Evolutionary conservation across 805 yeast genomes (phyloP), one percentile per base, ranked within the genome.

Genomic region (Hanseniaspora meyeri): DNA sequence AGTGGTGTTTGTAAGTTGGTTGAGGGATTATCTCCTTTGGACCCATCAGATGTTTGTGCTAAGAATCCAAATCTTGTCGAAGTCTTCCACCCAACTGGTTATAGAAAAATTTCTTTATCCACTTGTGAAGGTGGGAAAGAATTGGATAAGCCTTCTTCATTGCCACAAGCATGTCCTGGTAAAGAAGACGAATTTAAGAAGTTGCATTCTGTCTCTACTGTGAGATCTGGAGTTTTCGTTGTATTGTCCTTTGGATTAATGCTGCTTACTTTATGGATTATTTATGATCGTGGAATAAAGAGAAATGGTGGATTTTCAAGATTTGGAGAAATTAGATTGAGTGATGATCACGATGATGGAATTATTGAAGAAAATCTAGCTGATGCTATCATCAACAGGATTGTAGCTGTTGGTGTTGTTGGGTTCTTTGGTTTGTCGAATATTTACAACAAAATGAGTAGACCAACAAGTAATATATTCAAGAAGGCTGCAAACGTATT

Each of bases 1-100:
- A 96, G 88, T 65, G 95, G 95, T 20, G 85, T 93, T 2, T 93
- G 98, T 72, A 80, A 80, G 65, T 76, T 89, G 43, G 86, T 89
- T n/a, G 72, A 75, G 20, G 97, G 96, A 0, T 72, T 79, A 55
- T 67, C 75, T 4, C 87, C 95, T 8, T 75, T 79, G 14, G 86
- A 87, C 64, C 80, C 82, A 57, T 70, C 76, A 31, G 77, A 75
- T 57, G 74, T 77, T 56, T 87, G 97, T 68, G 62, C 63, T 16
- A 74, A 72, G 56, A 73, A 75, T 57, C 73, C 79, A 3, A 75
- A 74, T 45, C 75, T 76, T 1, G 72, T 82, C 59, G 89, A 87
- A 65, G 90, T 80, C 67, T 87, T 82, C 74, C 83, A 83, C 61
- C 88, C 96, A 16, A 89, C 97, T 0, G 98, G 97, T 0, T 93